Conservation (phyloP, 805 yeast species). For the Kazachstania psychrophila region DNA sequence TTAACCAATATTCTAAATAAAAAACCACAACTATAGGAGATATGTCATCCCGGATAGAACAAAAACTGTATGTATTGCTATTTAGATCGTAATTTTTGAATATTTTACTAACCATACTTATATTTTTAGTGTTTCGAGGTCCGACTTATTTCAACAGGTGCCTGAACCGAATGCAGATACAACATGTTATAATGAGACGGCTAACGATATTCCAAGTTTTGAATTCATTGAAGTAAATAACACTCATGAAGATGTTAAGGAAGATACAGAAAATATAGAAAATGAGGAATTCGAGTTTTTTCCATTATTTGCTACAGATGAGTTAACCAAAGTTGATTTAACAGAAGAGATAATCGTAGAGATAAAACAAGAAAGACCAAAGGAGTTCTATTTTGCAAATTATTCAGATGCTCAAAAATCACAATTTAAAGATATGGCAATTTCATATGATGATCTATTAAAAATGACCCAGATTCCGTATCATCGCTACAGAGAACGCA, state of each 20-base stretch:
- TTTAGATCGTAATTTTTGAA: no score
- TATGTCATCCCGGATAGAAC: neutral
- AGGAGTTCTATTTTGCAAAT: slow-evolving; percentile 17
- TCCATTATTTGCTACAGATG: slow-evolving; percentile 23
- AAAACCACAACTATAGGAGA: no score
- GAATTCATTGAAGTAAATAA: slow-evolving; percentile 3
- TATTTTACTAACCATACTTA: no score
- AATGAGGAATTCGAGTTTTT: slow-evolving; percentile 18
- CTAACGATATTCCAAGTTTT: neutral
- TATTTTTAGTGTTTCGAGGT: slow-evolving; percentile 5
- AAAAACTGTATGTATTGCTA: slow-evolving; percentile 3
- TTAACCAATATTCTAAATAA: no score
- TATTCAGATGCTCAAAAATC: slow-evolving; percentile 9
- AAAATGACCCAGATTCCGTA: slow-evolving; percentile 5
- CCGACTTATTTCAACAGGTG: slow-evolving; percentile 3
- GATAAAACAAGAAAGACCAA: slow-evolving; percentile 18
- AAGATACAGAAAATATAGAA: slow-evolving; percentile 9
- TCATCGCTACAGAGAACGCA: slow-evolving; percentile 9
- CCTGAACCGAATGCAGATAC: no score
- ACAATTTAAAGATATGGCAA: slow-evolving; percentile 14
- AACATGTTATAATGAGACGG: no score
- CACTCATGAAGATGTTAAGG: slow-evolving; percentile 2
- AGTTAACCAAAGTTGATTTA: slow-evolving; percentile 22
- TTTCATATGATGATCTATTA: slow-evolving; percentile 13
- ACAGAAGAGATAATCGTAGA: slow-evolving; percentile 16